Percentiles rank a stretch among this genome's conserved stretches.
Evolutionary conservation across 768 basidiomycete species (phyloP).

Genomic region (Termitomyces sp.): DNA sequence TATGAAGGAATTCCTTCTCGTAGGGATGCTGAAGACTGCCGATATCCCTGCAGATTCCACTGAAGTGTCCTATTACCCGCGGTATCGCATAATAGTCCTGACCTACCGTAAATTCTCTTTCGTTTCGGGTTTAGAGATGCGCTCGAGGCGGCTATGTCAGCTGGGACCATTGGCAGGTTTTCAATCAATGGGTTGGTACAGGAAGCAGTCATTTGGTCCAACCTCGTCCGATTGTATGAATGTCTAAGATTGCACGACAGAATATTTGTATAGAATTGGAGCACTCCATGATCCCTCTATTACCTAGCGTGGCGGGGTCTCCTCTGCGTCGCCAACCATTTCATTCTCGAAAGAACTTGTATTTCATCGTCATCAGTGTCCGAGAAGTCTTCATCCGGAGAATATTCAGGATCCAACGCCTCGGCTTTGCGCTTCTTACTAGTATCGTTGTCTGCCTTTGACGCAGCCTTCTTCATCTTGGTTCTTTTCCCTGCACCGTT

Average conservation of each 20-base stretch:
- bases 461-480: background rate
- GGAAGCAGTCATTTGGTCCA: background rate
- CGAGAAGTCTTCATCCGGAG: background rate
- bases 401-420: background rate
- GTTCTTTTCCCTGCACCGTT: background rate
- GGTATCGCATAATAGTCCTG: background rate
- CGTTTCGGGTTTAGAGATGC: background rate
- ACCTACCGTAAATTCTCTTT: background rate
- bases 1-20: constrained; percentile 1
- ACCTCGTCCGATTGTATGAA: background rate
- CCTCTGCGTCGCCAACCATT: background rate
- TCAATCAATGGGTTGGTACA: background rate
- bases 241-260: too few species aligned
- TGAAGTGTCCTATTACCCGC: background rate
- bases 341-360: background rate
- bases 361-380: background rate
- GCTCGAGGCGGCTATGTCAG: background rate
- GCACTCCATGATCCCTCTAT: too few species aligned
- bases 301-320: background rate
- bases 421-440: background rate
- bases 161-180: background rate
- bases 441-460: background rate
- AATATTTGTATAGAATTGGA: too few species aligned
- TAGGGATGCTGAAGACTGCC: background rate
- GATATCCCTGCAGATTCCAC: background rate